Evolutionary conservation across 176 grass and related monocot species (phyloP).

Genomic region (Typha latifolia): DNA sequence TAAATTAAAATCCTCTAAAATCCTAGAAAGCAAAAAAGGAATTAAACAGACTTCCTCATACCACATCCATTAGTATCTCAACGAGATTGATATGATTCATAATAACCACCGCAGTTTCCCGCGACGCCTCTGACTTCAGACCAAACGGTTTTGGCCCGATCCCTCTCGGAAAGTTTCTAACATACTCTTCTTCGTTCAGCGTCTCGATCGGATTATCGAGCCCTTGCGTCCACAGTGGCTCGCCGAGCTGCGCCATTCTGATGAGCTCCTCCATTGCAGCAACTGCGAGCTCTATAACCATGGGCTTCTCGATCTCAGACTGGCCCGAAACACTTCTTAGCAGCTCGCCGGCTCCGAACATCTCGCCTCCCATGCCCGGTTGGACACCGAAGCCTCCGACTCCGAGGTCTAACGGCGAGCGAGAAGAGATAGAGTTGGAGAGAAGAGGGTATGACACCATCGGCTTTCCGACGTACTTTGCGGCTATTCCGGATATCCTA

Average conservation of each 20-base stretch:
- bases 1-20: background rate
- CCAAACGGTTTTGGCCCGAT: constrained; percentile 64
- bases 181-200: constrained; percentile 87
- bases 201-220: constrained; percentile 9
- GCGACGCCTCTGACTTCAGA: constrained; percentile 65
- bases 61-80: constrained; percentile 97
- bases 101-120: constrained; percentile 72
- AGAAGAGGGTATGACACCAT: constrained; percentile 72
- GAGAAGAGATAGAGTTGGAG: constrained; percentile 37
- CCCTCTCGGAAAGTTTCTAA: constrained; percentile 35
- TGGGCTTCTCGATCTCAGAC: constrained; percentile 54
- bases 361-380: constrained; percentile 21
- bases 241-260: constrained; percentile 63
- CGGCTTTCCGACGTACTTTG: constrained; percentile 95
- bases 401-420: constrained; percentile 42
- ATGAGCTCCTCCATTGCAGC: constrained; percentile 94
- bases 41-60: constrained; percentile 11
- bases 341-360: constrained; percentile 34
- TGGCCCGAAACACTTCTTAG: constrained; percentile 37
- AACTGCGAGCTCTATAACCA: constrained; percentile 87
- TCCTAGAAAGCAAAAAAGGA: background rate
- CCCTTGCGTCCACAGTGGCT: constrained; percentile 53
- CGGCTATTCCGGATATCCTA: constrained; percentile 84
- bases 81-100: constrained; percentile 93
- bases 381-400: constrained; percentile 19